Evolutionary conservation across 1,284 basidiomycete species (phyloP), one percentile per base, ranked within the genome.

Genomic region (Coniferiporia sulphurascens): DNA sequence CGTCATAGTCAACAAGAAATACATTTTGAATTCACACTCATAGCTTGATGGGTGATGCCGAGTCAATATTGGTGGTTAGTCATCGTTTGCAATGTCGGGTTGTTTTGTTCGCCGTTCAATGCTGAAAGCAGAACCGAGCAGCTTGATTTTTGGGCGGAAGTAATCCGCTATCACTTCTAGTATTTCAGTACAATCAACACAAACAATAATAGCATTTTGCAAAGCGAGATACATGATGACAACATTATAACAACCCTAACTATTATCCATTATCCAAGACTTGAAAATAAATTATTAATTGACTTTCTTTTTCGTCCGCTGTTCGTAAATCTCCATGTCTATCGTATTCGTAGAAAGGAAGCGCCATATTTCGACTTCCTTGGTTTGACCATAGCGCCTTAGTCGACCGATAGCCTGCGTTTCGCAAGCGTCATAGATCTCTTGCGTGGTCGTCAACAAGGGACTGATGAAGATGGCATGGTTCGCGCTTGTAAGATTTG

Each of bases 401-500:
- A 96, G 74, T 62, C 94, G 89, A 56, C 94, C 94, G 48, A 95
- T 86, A 0, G 94, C 94, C 71, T 97, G 94, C 0, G 90, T 96
- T 72, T 92, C 91, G 65, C 84, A 87, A 34, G 93, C 90, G 35
- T 86, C 82, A 70, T 95, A 96, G 59, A 89, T 89, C 71, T 90
- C 90, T 72, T 88, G 82, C 21, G 85, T 80, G 34, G 81, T 78
- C 17, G 92, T 83, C 19, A 95, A 85, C 36, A 98, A 78, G 2
- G 95, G 95, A 3, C 92, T 95, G 54, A 98, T 77, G 80, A 98
- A 98, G 69, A 98, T 89, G 38, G 93, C 95, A 68, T 96, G 93
- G 74, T 95, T 98, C 13, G 95, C 95, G 17, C 84, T 87, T 1
- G 95, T 97, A 67, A 98, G 74, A 71, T 98, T 98, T 64, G 92